Evolutionary conservation across 2,329 filamentous ascomycete genomes (phyloP), one percentile per base, ranked within the genome.

Genomic region (Calonectria pseudoreteaudii): DNA sequence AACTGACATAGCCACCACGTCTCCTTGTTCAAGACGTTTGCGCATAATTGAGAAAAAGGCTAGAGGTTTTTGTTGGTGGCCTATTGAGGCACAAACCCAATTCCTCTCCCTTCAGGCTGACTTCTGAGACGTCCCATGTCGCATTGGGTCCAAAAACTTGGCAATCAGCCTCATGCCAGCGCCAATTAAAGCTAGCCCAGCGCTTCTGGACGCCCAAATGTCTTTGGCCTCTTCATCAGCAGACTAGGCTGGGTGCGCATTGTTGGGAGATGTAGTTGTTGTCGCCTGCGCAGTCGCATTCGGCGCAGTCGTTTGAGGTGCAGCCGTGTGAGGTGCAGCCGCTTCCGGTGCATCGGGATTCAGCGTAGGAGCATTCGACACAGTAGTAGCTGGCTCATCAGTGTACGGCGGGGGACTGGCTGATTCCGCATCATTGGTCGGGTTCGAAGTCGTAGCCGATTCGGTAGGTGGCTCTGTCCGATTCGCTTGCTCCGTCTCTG

Each of bases 401-500:
- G 38, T 62, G 8, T 50, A 38, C 11, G 68, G 62, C 38, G 52
- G 4, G 20, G 9, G 34, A 16, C 18, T 44, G 10, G n/a, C 18
- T 11, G 68, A 26, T 28, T 34, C 26, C 31, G 52, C 52, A 26
- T 62, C 56, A 62, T 28, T 62, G 36, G 34, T 10, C n/a, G 56
- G 34, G 56, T 41, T 62, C 30, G 53, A 38, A 20, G 31, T 38
- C 26, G 56, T 38, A 26, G 34, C 36, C 41, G 66, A 18, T 50
- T 73, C 71, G 14, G 50, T 16, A 20, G 70, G 36, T 23, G 18
- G 44, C 41, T 47, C 66, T 7, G 66, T 66, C 30, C 41, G 70
- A 41, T 49, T 79, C 71, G 56, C 30, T 26, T 68, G 44, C 23
- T 60, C 75, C 65, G 77, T 71, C 26, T 77, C 78, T 47, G 34